These are phyloP conservation scores for Fusarium annulatum DNA, from an alignment of 2,329 filamentous ascomycete genomes.

Conservation along the genomic window DNA sequence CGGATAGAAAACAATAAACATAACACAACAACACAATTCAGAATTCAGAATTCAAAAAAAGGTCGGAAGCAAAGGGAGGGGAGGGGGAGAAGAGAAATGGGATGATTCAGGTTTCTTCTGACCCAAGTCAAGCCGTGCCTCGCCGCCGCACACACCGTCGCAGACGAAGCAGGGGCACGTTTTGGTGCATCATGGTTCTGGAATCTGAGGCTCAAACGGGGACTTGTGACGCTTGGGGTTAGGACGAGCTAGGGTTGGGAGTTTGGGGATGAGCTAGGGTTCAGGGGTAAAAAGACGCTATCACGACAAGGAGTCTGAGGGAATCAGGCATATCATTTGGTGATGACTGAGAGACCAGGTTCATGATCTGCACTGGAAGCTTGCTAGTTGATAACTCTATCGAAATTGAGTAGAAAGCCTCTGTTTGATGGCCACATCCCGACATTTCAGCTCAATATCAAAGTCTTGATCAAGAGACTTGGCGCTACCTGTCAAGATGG, in stretches of 20 bases:
- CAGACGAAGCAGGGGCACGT: slow-evolving; percentile 12
- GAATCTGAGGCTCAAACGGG: slow-evolving; percentile 44
- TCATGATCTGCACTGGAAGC: slow-evolving; percentile 2
- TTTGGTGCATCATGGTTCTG: slow-evolving; percentile 25
- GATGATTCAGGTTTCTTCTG: slow-evolving; percentile 28
- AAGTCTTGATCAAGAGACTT: slow-evolving; percentile 6
- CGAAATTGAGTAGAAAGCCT: not conserved
- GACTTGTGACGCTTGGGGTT: slow-evolving; percentile 41
- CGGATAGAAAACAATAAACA: slow-evolving; percentile 18
- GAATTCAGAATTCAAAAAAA: slow-evolving; percentile 4
- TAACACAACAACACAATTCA: slow-evolving; percentile 14
- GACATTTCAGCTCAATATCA: not conserved
- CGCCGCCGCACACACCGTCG: slow-evolving; percentile 21
- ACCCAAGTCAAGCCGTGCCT: not conserved
- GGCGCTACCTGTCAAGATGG: slow-evolving; percentile 1
- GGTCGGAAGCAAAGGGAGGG: slow-evolving; percentile 25
- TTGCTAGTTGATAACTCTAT: slow-evolving; percentile 12
- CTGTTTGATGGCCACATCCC: not conserved
- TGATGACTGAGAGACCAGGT: not conserved
- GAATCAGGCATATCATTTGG: not conserved
- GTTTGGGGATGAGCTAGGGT: slow-evolving; percentile 27
- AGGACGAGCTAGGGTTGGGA: slow-evolving; percentile 25
- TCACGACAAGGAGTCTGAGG: slow-evolving; percentile 1
- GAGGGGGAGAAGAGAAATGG: slow-evolving; percentile 28
- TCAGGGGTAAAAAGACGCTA: slow-evolving; percentile 28